Percentiles rank a stretch among this genome's conserved stretches.
These are phyloP conservation scores for Coemansia sp. DNA, from an alignment of 192 early-diverging fungal genomes.

Conservation along the genomic window DNA sequence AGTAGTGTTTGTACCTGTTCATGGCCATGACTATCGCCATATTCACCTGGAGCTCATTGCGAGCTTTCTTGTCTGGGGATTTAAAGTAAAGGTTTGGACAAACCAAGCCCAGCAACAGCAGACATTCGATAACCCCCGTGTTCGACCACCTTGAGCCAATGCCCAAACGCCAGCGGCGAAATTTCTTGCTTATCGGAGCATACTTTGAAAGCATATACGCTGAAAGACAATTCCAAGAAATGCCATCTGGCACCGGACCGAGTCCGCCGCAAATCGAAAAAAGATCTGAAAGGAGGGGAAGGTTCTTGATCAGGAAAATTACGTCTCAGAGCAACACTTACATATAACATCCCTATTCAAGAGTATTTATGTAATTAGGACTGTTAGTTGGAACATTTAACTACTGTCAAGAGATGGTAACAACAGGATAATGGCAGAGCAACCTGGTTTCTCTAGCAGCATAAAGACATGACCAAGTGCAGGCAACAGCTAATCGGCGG, in stretches of 20 bases:
- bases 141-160: background rate
- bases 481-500: no score
- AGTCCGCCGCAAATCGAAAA: background rate
- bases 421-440: no score
- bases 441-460: no score
- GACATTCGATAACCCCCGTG: background rate
- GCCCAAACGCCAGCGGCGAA: background rate
- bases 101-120: background rate
- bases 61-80: background rate
- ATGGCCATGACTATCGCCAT: background rate
- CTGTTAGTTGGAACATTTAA: no score
- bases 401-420: no score
- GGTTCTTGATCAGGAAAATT: background rate
- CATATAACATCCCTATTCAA: no score
- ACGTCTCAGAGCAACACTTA: background rate
- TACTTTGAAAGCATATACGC: background rate
- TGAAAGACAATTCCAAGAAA: background rate
- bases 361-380: no score
- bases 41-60: background rate
- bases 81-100: background rate
- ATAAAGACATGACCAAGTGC: no score
- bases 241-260: background rate
- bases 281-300: conserved; percentile 3
- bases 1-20: background rate
- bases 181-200: background rate